These are phyloP conservation scores for Daedaleopsis nitida DNA, from an alignment of 768 basidiomycete genomes.

Conservation along the genomic window DNA sequence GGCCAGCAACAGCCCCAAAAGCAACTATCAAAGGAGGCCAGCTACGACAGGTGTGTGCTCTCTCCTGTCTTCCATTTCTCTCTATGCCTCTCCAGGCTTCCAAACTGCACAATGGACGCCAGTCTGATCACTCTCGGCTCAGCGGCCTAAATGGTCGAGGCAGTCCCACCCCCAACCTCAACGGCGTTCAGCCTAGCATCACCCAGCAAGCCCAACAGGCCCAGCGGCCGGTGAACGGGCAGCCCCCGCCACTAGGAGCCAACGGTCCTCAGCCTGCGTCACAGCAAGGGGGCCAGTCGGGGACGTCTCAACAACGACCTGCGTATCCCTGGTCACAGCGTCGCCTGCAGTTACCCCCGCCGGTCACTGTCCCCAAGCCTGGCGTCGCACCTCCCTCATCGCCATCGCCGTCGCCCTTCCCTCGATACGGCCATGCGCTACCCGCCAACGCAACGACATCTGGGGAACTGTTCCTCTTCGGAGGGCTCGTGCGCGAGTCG, in stretches of 20 bases:
- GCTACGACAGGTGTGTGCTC: slow-evolving; percentile 33
- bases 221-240: slow-evolving; percentile 13
- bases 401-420: slow-evolving; percentile 88
- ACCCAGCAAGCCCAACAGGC: slow-evolving; percentile 21
- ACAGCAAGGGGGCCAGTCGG: slow-evolving; percentile 17
- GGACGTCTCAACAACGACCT: slow-evolving; percentile 47
- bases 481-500: slow-evolving; percentile 90
- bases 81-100: slow-evolving; percentile 8
- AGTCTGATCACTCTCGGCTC: slow-evolving; percentile 14
- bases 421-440: slow-evolving; percentile 93
- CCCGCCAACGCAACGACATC: slow-evolving; percentile 73
- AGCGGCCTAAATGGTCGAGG: slow-evolving; percentile 33
- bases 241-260: slow-evolving; percentile 15
- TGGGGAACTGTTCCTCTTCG: slow-evolving; percentile 95
- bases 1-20: slow-evolving; percentile 34
- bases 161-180: slow-evolving; percentile 28
- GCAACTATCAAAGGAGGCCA: slow-evolving; percentile 31
- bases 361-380: slow-evolving; percentile 63
- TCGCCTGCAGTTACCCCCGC: slow-evolving; percentile 69
- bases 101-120: slow-evolving; percentile 11
- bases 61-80: neutral
- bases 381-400: slow-evolving; percentile 62
- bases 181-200: slow-evolving; percentile 22
- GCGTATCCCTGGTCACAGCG: slow-evolving; percentile 86
- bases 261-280: slow-evolving; percentile 30